Percentiles rank a stretch among this genome's conserved stretches.
Evolutionary conservation across 495 filamentous ascomycete genomes (phyloP).

Genomic region (Xanthoparmelia taractica): DNA sequence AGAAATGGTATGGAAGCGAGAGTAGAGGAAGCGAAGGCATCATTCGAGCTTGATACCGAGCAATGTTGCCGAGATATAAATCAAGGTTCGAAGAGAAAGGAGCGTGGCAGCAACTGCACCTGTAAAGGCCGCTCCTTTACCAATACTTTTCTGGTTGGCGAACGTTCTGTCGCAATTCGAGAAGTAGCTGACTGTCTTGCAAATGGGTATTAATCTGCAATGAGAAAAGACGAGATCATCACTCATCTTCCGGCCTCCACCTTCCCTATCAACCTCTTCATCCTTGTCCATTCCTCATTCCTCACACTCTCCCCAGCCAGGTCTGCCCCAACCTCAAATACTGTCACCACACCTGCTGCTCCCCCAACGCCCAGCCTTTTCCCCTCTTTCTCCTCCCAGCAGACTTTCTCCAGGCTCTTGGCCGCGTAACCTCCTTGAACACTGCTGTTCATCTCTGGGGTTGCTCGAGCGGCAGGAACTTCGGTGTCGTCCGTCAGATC

Average conservation of each 20-base stretch:
- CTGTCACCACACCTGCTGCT: slow-evolving; percentile 76
- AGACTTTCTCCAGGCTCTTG: slow-evolving; percentile 82
- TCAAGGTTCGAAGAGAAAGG: not conserved
- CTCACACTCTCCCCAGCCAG: slow-evolving; percentile 72
- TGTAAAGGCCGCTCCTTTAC: not conserved
- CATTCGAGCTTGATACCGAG: not conserved
- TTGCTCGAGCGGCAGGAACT: slow-evolving; percentile 71
- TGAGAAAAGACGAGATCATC: not conserved
- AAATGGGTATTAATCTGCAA: slow-evolving; percentile 9
- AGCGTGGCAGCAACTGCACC: not conserved
- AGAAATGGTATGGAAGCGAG: not conserved
- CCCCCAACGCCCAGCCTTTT: slow-evolving; percentile 80
- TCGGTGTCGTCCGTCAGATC: slow-evolving; percentile 88
- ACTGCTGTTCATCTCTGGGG: slow-evolving; percentile 47
- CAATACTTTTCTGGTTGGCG: not conserved
- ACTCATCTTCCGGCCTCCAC: slow-evolving; percentile 35
- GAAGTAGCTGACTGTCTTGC: not conserved
- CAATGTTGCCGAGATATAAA: not conserved
- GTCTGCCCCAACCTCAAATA: slow-evolving; percentile 89
- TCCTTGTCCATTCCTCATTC: slow-evolving; percentile 81
- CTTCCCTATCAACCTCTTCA: slow-evolving; percentile 76
- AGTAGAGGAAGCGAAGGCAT: not conserved
- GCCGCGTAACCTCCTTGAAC: slow-evolving; percentile 56
- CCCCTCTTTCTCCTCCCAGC: slow-evolving; percentile 87
- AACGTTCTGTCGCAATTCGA: not conserved